Conservation (phyloP, 495 filamentous ascomycete genomes). For the Penicillium verhagenii region DNA sequence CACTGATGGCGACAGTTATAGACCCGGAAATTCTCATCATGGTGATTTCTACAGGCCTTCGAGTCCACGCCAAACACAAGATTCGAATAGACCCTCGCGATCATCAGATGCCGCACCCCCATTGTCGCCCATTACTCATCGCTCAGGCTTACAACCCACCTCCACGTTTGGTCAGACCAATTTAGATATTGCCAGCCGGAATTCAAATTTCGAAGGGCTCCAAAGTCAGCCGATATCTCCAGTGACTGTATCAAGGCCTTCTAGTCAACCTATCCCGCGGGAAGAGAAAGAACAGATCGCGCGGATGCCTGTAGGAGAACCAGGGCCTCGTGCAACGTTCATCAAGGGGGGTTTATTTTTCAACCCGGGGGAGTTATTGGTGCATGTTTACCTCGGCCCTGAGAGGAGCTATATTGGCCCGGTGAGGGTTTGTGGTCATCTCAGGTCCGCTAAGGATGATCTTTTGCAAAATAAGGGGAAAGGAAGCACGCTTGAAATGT, state of each 20-base stretch:
- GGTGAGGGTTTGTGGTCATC: slow-evolving; percentile 40
- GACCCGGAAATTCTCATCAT: background rate
- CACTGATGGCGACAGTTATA: background rate
- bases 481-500: slow-evolving; percentile 27
- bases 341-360: slow-evolving; percentile 12
- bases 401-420: slow-evolving; percentile 33
- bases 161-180: background rate
- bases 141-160: background rate
- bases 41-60: background rate
- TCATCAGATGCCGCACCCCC: background rate
- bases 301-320: slow-evolving; percentile 11
- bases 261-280: background rate
- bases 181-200: background rate
- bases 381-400: slow-evolving; percentile 37
- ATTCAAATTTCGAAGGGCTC: background rate
- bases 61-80: background rate
- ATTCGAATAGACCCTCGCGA: background rate
- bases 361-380: slow-evolving; percentile 24
- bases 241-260: background rate
- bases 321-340: background rate
- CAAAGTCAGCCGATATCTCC: background rate
- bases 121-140: background rate
- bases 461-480: slow-evolving; percentile 11
- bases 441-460: slow-evolving; percentile 7
- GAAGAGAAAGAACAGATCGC: slow-evolving; percentile 7